Conservation (phyloP, 2,329 filamentous ascomycete genomes). For the Dactylella cylindrospora region DNA sequence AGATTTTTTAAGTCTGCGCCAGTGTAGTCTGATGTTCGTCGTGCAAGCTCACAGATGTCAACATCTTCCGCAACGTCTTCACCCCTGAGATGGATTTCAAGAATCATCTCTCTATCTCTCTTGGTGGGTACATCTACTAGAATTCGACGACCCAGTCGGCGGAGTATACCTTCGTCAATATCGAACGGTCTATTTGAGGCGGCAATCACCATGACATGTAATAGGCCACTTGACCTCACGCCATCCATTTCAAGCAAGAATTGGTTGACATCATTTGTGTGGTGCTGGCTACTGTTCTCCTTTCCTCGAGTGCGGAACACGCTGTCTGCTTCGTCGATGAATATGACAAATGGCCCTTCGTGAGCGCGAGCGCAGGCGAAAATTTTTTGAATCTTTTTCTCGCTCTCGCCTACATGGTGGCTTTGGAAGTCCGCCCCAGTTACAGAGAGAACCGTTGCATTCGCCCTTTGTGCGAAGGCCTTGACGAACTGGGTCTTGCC, state of each 20-base stretch:
- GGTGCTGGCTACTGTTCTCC: background rate
- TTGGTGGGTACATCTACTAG: conserved; percentile 57
- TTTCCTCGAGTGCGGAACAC: conserved; percentile 1
- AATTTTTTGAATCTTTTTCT: conserved; percentile 4
- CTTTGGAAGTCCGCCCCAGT: conserved; percentile 1
- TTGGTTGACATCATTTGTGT: conserved; percentile 39
- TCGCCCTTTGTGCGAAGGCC: conserved; percentile 1
- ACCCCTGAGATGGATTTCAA: conserved; percentile 57
- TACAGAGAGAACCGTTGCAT: conserved; percentile 1
- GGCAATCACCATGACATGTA: conserved; percentile 46
- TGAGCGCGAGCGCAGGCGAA: conserved; percentile 4
- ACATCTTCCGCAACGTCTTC: conserved; percentile 55
- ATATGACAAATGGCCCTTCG: conserved; percentile 3
- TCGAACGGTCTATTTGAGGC: conserved; percentile 50
- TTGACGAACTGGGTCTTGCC: conserved; percentile 2
- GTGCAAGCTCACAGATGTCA: conserved; percentile 54
- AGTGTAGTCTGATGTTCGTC: conserved; percentile 56
- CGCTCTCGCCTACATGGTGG: conserved; percentile 1
- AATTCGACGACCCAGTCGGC: conserved; percentile 57
- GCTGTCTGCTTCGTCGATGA: conserved; percentile 6
- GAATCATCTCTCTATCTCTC: conserved; percentile 55
- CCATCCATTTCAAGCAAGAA: conserved; percentile 50
- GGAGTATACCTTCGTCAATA: conserved; percentile 56
- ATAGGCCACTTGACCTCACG: background rate
- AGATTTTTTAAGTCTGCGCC: conserved; percentile 60